Percentiles rank a stretch among this genome's conserved stretches.
Evolutionary conservation across 192 early-diverging fungal genomes (phyloP).

Genomic region (Coemansia sp.): DNA sequence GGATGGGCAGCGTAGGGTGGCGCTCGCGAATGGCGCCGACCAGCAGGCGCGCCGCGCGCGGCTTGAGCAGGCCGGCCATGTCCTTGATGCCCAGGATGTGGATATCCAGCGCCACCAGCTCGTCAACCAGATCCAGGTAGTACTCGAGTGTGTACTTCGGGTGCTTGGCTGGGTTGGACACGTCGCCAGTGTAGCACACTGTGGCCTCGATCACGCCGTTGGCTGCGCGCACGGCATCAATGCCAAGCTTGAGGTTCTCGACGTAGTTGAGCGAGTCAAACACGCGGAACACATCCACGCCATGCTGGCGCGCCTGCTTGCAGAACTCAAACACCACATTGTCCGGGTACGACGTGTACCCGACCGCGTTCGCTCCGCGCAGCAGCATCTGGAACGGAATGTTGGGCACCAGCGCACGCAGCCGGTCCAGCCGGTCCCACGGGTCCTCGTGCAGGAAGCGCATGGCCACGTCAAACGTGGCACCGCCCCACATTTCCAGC

Average conservation of each 20-base stretch:
- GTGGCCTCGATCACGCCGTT: slow-evolving; percentile 92
- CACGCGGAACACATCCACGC: slow-evolving; percentile 96
- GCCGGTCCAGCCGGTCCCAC: slow-evolving; percentile 84
- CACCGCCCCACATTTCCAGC: slow-evolving; percentile 97
- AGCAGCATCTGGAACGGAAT: slow-evolving; percentile 99
- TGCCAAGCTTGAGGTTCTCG: slow-evolving; percentile 92
- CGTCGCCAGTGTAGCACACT: slow-evolving; percentile 92
- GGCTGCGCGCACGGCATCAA: slow-evolving; percentile 87
- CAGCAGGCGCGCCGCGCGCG: slow-evolving; percentile 80
- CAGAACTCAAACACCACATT: slow-evolving; percentile 97
- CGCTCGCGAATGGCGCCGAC: slow-evolving; percentile 79
- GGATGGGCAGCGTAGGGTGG: slow-evolving; percentile 89
- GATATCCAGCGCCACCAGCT: slow-evolving; percentile 86
- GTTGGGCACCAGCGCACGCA: slow-evolving; percentile 88
- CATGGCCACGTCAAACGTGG: slow-evolving; percentile 96
- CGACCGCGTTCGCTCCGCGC: slow-evolving; percentile 96
- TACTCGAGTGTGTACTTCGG: slow-evolving; percentile 87
- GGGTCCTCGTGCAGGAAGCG: slow-evolving; percentile 96
- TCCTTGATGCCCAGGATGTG: slow-evolving; percentile 92
- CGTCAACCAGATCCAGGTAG: slow-evolving; percentile 85
- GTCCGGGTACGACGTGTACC: slow-evolving; percentile 96
- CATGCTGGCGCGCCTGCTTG: slow-evolving; percentile 78
- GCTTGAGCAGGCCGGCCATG: slow-evolving; percentile 97
- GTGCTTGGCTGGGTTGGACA: slow-evolving; percentile 70
- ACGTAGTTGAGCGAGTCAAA: slow-evolving; percentile 98